Base-by-base conservation (phyloP, 495 filamentous ascomycete genomes). In the Penicillium cosmopolitanum region DNA sequence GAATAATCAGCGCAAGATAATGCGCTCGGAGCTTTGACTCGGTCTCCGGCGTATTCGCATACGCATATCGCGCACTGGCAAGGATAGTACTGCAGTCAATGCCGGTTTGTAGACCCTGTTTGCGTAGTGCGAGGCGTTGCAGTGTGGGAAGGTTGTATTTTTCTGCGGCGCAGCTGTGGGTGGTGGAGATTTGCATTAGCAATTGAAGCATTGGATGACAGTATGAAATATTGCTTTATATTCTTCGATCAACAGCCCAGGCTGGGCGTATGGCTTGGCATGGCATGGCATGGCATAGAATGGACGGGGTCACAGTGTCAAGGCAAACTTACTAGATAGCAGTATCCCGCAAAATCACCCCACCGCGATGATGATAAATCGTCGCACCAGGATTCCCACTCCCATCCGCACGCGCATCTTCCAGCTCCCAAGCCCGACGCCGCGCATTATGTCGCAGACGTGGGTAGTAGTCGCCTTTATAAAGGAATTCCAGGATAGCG, bases 381-480 rank as follows among this genome's bases (percentile, higher is more conserved):
- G 90, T 93, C 15, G 89, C 81, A 67, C 87, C 88, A 44, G 65
- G 54, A 33, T 58, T 64, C 25, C 68, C 72, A 23, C 4, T 64
- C 33, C 68, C 72, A 51, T 72, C 66, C 28, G 53, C 63, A 34
- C 67, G 60, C 5, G 76, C 68, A 56, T 83, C 81, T 64, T 92
- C 89, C n/a, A 93, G 73, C 67, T 90, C 87, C 86, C 87, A 92
- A 42, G 82, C 80, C 68, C 86, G 83, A 25, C 78, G 77, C 34
- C 81, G 83, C 70, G 87, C 85, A 74, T 89, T 88, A 74, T 90
- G 88, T 21, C 87, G 63, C 19, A 94, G 75, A 16, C 87, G 84
- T 1, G 90, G 93, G 57, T 88, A 93, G 74, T 97, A 97, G 71
- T 96, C 93, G 62, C 90, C 92, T 81, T 93, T 93, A 83, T 97